Percentiles rank a stretch among this genome's conserved stretches.
Evolutionary conservation across 2,329 filamentous ascomycete species (phyloP).

Genomic region (Zymoseptoria tritici): DNA sequence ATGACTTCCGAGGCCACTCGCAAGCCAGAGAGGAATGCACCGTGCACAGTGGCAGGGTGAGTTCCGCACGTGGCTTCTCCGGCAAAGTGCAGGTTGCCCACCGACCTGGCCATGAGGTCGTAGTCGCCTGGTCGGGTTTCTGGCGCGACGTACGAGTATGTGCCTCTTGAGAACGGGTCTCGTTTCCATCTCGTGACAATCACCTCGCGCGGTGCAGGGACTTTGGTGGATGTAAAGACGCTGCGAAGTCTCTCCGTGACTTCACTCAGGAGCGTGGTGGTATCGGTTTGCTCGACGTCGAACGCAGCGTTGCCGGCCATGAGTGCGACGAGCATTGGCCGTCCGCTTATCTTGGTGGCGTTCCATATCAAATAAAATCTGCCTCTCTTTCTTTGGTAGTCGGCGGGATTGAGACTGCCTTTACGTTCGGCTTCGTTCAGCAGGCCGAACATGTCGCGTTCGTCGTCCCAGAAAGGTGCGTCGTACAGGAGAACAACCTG

Average conservation of each 20-base stretch:
- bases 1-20: conserved; percentile 82
- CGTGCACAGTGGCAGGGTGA: conserved; percentile 93
- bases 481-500: conserved; percentile 78
- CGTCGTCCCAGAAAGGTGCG: conserved; percentile 80
- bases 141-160: conserved; percentile 88
- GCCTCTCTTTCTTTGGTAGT: conserved; percentile 74
- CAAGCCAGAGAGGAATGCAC: conserved; percentile 88
- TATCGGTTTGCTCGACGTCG: conserved; percentile 69
- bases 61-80: conserved; percentile 94
- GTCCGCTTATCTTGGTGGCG: conserved; percentile 77
- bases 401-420: conserved; percentile 66
- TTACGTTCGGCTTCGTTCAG: conserved; percentile 64
- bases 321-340: conserved; percentile 77
- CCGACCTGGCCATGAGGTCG: conserved; percentile 74
- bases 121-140: conserved; percentile 81
- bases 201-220: conserved; percentile 74
- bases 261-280: conserved; percentile 70
- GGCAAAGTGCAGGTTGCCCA: conserved; percentile 89
- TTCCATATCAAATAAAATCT: conserved; percentile 99
- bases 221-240: conserved; percentile 56
- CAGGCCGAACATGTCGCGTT: conserved; percentile 88
- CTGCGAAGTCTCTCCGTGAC: conserved; percentile 70
- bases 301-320: conserved; percentile 95
- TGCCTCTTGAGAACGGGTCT: conserved; percentile 85
- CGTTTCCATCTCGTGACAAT: conserved; percentile 89